Percentiles rank a stretch among this genome's conserved stretches.
phyloP scores from a whole-genome alignment of 495 filamentous ascomycete species.

The Trichoderma asperelloides region DNA sequence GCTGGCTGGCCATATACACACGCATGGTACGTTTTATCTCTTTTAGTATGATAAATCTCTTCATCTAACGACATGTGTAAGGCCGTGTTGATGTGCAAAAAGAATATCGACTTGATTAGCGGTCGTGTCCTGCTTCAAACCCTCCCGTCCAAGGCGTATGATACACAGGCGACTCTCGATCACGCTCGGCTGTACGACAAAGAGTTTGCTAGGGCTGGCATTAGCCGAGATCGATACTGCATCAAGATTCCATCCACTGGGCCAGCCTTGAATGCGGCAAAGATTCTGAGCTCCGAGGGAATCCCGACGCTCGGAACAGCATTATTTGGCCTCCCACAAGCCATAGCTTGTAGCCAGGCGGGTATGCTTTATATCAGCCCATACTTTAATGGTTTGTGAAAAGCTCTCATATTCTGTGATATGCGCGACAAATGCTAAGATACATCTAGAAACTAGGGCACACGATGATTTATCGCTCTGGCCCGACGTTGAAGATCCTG shows the following conservation, averaged over 20 bases:
- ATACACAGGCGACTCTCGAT: constrained; percentile 25
- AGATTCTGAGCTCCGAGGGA: constrained; percentile 20
- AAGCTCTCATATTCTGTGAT: not conserved
- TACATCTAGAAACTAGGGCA: constrained; percentile 17
- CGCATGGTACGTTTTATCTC: constrained; percentile 20
- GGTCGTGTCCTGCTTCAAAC: constrained; percentile 33
- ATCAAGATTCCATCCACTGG: constrained; percentile 25
- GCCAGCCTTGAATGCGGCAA: constrained; percentile 21
- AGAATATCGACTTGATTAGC: constrained; percentile 31
- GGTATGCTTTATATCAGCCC: constrained; percentile 22
- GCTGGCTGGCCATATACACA: constrained; percentile 33
- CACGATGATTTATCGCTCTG: constrained; percentile 20
- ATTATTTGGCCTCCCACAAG: constrained; percentile 21
- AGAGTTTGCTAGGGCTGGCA: constrained; percentile 30
- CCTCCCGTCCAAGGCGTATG: constrained; percentile 30
- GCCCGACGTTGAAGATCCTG: constrained; percentile 25
- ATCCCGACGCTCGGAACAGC: constrained; percentile 21
- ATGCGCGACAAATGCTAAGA: not conserved
- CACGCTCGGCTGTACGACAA: constrained; percentile 31
- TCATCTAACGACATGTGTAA: constrained; percentile 19
- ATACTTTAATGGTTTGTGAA: constrained; percentile 25
- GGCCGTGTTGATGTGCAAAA: constrained; percentile 35
- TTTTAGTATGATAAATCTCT: not conserved
- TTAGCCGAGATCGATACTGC: constrained; percentile 28
- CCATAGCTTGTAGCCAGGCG: constrained; percentile 21